Conservation (phyloP, 805 yeast genomes). For the Priceomyces castillae region DNA sequence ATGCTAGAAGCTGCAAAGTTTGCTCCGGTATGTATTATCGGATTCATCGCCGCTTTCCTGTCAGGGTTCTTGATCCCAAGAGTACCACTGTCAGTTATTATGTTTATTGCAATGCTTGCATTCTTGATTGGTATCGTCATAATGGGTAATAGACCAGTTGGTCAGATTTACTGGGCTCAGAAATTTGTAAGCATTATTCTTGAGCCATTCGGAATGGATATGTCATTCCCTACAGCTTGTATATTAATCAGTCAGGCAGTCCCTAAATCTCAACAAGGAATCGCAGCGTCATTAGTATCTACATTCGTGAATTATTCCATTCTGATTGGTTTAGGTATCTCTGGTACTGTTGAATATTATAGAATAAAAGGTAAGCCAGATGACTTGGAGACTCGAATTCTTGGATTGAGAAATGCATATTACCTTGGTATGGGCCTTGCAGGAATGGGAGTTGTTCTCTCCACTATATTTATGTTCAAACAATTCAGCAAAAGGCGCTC, state of each 20-base stretch:
- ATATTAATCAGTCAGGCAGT: conserved; percentile 55
- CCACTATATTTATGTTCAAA: conserved; percentile 14
- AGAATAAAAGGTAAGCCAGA: conserved; percentile 15
- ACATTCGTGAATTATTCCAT: conserved; percentile 70
- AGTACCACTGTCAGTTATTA: conserved; percentile 47
- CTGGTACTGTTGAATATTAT: conserved; percentile 34
- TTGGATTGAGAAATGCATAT: conserved; percentile 26
- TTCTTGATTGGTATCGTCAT: conserved; percentile 52
- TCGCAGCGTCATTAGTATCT: conserved; percentile 71
- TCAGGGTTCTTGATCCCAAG: conserved; percentile 47
- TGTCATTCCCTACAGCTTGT: conserved; percentile 74
- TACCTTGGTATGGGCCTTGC: conserved; percentile 35
- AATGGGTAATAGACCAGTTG: conserved; percentile 53
- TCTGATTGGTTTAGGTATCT: conserved; percentile 34
- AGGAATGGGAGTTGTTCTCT: conserved; percentile 26
- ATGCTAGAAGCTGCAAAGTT: conserved; percentile 27
- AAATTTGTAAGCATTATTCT: conserved; percentile 54
- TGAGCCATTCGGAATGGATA: conserved; percentile 71
- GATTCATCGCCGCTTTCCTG: conserved; percentile 51
- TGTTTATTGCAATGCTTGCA: conserved; percentile 50
- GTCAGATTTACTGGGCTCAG: conserved; percentile 61
- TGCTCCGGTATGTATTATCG: conserved; percentile 41
- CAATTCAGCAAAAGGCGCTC: conserved; percentile 1
- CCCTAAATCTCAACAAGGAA: conserved; percentile 67
- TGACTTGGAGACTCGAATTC: conserved; percentile 14